A percentile compares a stretch with the other conserved stretches of the same genome.
Evolutionary conservation across 805 yeast genomes (phyloP).

Genomic region (Sugiyamaella smithiae): DNA sequence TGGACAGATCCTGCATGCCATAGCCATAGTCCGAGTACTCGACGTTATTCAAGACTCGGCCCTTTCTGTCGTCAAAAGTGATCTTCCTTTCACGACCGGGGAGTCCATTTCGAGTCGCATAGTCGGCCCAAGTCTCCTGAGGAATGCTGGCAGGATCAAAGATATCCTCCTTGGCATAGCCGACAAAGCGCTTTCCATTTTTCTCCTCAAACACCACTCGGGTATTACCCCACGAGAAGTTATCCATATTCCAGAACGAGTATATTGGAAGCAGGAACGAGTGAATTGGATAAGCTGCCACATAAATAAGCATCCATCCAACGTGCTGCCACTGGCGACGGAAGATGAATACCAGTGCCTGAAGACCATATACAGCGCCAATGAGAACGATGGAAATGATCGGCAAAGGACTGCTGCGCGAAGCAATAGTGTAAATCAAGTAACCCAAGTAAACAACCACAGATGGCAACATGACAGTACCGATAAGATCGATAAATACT

Average conservation of each 20-base stretch:
- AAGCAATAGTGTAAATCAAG: constrained; percentile 48
- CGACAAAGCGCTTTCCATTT: constrained; percentile 46
- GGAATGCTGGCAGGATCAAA: constrained; percentile 38
- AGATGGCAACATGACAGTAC: constrained; percentile 55
- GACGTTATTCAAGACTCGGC: constrained; percentile 30
- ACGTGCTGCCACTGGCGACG: constrained; percentile 45
- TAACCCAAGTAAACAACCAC: constrained; percentile 55
- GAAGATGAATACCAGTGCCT: constrained; percentile 53
- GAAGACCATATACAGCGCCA: constrained; percentile 56
- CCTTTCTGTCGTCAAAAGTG: constrained; percentile 35
- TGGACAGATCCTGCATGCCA: constrained; percentile 27
- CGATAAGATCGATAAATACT: constrained; percentile 54
- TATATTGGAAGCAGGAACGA: constrained; percentile 58
- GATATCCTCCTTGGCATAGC: constrained; percentile 34
- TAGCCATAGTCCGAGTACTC: constrained; percentile 25
- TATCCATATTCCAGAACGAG: constrained; percentile 64
- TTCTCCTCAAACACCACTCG: constrained; percentile 54
- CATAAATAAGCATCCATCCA: constrained; percentile 55
- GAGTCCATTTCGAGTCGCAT: constrained; percentile 36
- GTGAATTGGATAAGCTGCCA: constrained; percentile 59
- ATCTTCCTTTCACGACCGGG: constrained; percentile 39
- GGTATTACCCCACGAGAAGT: constrained; percentile 65
- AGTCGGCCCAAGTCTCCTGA: constrained; percentile 38
- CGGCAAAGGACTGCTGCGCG: constrained; percentile 50
- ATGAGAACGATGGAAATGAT: constrained; percentile 54